Evolutionary conservation across 768 basidiomycete genomes (phyloP).

Genomic region (Russula sp.): DNA sequence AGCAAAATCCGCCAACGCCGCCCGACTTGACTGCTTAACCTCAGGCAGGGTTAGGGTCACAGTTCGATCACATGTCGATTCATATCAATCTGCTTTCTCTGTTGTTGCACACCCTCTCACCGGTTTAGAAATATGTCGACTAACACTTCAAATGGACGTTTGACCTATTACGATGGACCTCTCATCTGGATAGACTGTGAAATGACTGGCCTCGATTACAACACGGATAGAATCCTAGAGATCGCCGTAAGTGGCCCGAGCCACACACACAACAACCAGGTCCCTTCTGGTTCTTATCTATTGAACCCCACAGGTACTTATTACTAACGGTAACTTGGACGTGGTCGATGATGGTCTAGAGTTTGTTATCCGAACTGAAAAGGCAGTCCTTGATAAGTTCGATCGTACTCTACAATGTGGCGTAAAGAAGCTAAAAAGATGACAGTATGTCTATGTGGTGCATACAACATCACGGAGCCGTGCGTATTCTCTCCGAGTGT

Average conservation of each 20-base stretch:
- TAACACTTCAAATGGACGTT: neutral
- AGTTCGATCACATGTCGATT: neutral
- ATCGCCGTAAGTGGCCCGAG: slow-evolving; percentile 50
- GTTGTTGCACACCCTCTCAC: neutral
- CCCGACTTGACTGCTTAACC: neutral
- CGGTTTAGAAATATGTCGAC: slow-evolving; percentile 1
- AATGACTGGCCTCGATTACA: slow-evolving; percentile 71
- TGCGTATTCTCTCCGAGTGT: slow-evolving; percentile 28
- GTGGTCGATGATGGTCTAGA: slow-evolving; percentile 74
- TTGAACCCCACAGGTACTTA: slow-evolving; percentile 52
- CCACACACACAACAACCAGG: neutral
- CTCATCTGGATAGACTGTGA: slow-evolving; percentile 85
- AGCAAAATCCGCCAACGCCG: neutral
- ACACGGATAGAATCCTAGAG: slow-evolving; percentile 68
- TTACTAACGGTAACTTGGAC: slow-evolving; percentile 80
- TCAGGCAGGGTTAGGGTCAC: slow-evolving; percentile 9
- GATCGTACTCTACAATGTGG: slow-evolving; percentile 18
- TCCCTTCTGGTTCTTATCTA: neutral
- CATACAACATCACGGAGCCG: slow-evolving; percentile 67
- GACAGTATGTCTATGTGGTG: slow-evolving; percentile 87
- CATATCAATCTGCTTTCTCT: no score
- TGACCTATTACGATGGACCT: slow-evolving; percentile 46
- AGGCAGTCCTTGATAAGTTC: slow-evolving; percentile 60
- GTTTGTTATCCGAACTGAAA: slow-evolving; percentile 69
- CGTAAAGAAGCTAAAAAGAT: neutral